A percentile compares a stretch with the other conserved stretches of the same genome.
Conservation (phyloP, 305 asterid genomes). For the Withania somnifera region DNA sequence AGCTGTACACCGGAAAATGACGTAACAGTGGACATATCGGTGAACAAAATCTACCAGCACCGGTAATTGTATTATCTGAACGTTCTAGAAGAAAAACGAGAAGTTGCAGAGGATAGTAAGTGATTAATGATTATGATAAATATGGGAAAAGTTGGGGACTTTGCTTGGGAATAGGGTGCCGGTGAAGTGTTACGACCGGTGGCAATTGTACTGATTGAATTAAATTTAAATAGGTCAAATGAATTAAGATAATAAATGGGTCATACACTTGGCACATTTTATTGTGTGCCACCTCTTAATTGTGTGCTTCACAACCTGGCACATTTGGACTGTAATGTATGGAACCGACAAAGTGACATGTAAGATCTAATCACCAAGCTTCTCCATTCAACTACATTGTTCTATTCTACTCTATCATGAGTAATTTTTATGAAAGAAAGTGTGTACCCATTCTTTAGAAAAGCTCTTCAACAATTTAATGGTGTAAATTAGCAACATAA, state of each 20-base stretch:
- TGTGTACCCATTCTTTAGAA: background rate
- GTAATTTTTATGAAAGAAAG: background rate
- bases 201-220: too few species aligned
- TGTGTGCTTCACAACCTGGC: too few species aligned
- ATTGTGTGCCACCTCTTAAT: too few species aligned
- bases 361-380: background rate
- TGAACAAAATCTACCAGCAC: background rate
- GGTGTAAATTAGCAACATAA: background rate
- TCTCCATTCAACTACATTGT: background rate
- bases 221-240: too few species aligned
- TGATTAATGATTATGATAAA: background rate
- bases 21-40: slow-evolving; percentile 47
- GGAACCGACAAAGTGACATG: background rate
- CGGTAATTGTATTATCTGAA: background rate
- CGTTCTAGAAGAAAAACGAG: background rate
- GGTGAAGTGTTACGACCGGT: slow-evolving; percentile 8
- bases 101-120: background rate
- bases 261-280: background rate
- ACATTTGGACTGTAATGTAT: background rate
- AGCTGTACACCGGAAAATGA: slow-evolving; percentile 35
- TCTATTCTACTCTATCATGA: background rate
- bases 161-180: slow-evolving; percentile 15
- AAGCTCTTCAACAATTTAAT: background rate
- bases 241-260: too few species aligned
- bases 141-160: background rate